Evolutionary conservation across 2,329 filamentous ascomycete genomes (phyloP), one percentile per base, ranked within the genome.

Genomic region (Curvularia hawaiiensis): DNA sequence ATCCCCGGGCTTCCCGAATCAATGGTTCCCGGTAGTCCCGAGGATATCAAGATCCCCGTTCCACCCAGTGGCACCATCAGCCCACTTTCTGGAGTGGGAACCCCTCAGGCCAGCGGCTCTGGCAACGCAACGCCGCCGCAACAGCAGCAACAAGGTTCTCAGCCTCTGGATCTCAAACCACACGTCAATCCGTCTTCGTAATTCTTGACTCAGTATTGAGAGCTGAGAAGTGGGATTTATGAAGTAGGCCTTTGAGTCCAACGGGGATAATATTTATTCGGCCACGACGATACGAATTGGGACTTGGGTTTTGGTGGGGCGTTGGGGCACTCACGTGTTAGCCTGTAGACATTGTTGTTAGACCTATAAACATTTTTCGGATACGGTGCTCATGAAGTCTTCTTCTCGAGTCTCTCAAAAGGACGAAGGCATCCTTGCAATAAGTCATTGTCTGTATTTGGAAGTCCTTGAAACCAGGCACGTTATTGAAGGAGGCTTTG

Each of bases 41-140:
- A 96, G 77, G 90, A 92, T 62, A 88, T 95, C 69, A 85, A 88
- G 62, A 91, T 93, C 43, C 90, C 90, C 0, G 89, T 92, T 11
- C 86, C 90, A 22, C 82, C 85, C 3, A 85, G 81, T 59, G 82
- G 82, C 40, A 69, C 69, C 2, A 74, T 80, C 53, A 79, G 76
- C 60, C 80, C 80, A 12, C 72, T 80, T 53, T 68, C 70, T 16
- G 78, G 78, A 28, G 54, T 79, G 3, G 77, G 76, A 2, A 80
- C 74, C 2, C 74, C 73, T 18, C 64, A 72, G n/a, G 12, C 24
- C 16, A 44, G 38, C n/a, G 52, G 35, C 16, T 55, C 56, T 31
- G 56, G 56, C 35, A 43, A 52, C 9, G 47, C 52, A 28, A 55
- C 56, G 26, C 56, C 56, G 11, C 24, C 47, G 24, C 47, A 40